A percentile compares a stretch with the other conserved stretches of the same genome.
phyloP scores from a whole-genome alignment of 1,139 yeast genomes.

The Ashbya aceris region DNA sequence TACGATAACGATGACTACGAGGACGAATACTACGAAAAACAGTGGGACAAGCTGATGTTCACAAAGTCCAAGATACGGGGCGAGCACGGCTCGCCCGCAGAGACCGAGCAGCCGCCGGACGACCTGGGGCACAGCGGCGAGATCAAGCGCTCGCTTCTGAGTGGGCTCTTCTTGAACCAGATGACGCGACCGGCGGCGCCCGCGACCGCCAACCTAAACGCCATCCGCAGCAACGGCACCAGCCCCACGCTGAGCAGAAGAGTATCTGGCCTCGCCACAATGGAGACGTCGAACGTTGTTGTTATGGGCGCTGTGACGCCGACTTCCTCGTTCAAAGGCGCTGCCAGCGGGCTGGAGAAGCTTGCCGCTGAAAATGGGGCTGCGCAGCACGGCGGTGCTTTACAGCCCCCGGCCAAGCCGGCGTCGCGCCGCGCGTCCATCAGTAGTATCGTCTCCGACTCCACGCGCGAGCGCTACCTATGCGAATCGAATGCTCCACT shows the following conservation, averaged over 20 bases:
- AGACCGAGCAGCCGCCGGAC: conserved; percentile 64
- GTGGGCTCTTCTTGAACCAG: conserved; percentile 3
- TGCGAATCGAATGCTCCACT: conserved; percentile 45
- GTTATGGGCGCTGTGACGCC: conserved; percentile 27
- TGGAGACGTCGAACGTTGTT: conserved; percentile 23
- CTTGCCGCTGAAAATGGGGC: background rate
- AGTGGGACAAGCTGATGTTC: conserved; percentile 27
- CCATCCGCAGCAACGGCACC: conserved; percentile 18
- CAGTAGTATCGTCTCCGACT: conserved; percentile 31
- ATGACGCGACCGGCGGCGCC: background rate
- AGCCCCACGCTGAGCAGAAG: background rate
- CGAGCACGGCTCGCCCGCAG: conserved; percentile 2
- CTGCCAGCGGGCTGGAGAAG: conserved; percentile 1
- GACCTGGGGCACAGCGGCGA: conserved; percentile 23
- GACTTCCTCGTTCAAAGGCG: conserved; percentile 10
- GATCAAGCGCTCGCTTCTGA: conserved; percentile 3
- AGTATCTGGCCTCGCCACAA: conserved; percentile 5
- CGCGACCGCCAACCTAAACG: background rate
- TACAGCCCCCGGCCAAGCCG: background rate
- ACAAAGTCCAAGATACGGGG: conserved; percentile 12
- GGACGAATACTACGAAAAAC: conserved; percentile 25
- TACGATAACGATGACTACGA: conserved; percentile 22
- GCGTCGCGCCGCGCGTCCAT: conserved; percentile 28
- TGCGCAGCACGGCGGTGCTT: background rate
- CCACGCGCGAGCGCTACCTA: conserved; percentile 26